Evolutionary conservation across 2,329 filamentous ascomycete species (phyloP).

Genomic region (Sphaerulina vaccinii): DNA sequence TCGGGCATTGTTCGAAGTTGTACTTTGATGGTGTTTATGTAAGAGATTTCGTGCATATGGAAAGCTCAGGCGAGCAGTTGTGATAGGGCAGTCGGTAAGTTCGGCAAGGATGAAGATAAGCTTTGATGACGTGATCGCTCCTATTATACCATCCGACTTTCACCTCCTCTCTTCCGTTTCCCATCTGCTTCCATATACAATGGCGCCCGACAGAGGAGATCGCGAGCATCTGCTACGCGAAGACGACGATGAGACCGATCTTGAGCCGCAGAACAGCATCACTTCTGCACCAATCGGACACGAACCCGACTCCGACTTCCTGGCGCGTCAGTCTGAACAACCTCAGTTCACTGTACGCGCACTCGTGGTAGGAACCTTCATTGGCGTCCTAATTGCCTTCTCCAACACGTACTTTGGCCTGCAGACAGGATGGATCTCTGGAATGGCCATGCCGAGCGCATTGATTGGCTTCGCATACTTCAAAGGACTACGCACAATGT

Average conservation of each 20-base stretch:
- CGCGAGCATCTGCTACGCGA: conserved; percentile 11
- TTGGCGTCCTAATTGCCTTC: conserved; percentile 89
- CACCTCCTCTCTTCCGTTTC: background rate
- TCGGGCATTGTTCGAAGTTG: conserved; percentile 19
- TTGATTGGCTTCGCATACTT: conserved; percentile 95
- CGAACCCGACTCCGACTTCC: conserved; percentile 32
- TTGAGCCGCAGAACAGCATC: conserved; percentile 26
- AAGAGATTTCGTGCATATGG: conserved; percentile 3
- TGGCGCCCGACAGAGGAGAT: conserved; percentile 39
- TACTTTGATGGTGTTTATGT: background rate
- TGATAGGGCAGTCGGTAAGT: conserved; percentile 2
- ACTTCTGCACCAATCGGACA: conserved; percentile 31
- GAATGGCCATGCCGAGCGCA: conserved; percentile 96
- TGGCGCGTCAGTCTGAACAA: conserved; percentile 34
- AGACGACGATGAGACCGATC: conserved; percentile 20
- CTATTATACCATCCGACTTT: background rate
- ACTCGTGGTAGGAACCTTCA: conserved; percentile 72
- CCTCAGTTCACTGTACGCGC: conserved; percentile 77
- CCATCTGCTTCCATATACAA: conserved; percentile 14
- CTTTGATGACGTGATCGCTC: conserved; percentile 15
- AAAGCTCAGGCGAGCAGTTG: background rate
- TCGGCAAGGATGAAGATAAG: conserved; percentile 10
- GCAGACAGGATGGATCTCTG: conserved; percentile 79
- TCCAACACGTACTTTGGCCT: conserved; percentile 99
- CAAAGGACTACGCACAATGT: conserved; percentile 68